Evolutionary conservation across 441 rosid species (phyloP), one percentile per base, ranked within the genome.

Genomic region (Brassica hybrid): DNA sequence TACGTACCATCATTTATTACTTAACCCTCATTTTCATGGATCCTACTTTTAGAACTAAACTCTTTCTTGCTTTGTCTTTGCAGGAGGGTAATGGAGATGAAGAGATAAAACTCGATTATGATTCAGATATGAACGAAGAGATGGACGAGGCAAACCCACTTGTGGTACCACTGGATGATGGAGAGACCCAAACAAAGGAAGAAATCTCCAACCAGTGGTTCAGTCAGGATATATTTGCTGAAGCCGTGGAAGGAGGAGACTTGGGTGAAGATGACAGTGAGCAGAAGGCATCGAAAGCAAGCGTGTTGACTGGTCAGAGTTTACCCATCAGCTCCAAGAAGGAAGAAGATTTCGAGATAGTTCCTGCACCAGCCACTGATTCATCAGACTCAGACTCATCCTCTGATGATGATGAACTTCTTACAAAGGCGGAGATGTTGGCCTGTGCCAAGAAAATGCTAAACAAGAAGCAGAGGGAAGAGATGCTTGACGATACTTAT

Each of bases 371-470:
- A 18, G 88, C 83, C 64, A 87, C 90, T 1, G 96, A 93, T 83
- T 91, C 98, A 2, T 25, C 34, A 30, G 88, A 86, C 63, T 89
- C 88, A 11, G 93, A 94, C 3, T 93, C 93, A 54, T 87, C 91
- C 12, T 93, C 93, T 3, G 67, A 63, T 68, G 97, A 90, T 21
- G 88, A 91, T 0, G 94, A n/a, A n/a, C n/a, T 82, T 52, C 85
- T 88, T 5, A 45, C 89, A 41, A 95, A 93, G 76, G 98, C 99
- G 6, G 97, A 95, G 85, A 83, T 93, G 79, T 83, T 95, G 86
- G 97, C 99, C 14, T 90, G 82, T 74, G 96, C 95, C 30, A 93
- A 95, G 87, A 91, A 91, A 84, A 93, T 95, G 98, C 81, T 93
- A 76, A 88, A 91, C 83, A 94, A 94, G 84, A 94, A 91, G 83